phyloP scores from a whole-genome alignment of 208 protist species.

The Histomonas meleagridis region DNA sequence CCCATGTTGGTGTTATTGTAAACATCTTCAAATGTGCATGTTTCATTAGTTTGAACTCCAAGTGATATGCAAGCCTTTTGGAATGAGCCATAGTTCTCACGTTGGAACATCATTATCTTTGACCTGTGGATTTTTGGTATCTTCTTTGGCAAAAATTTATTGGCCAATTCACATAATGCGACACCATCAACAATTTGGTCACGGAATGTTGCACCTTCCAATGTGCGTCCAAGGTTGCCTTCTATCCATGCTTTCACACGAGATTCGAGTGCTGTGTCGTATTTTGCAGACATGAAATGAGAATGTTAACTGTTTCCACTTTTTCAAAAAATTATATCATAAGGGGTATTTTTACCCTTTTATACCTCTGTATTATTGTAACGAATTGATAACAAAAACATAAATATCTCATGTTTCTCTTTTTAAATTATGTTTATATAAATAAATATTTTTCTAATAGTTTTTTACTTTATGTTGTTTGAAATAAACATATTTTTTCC shows the following conservation, averaged over 20 bases:
- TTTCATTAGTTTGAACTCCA: background rate
- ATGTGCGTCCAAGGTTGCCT: background rate
- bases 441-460: no score
- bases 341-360: no score
- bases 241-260: background rate
- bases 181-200: background rate
- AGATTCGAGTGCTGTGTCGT: background rate
- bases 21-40: background rate
- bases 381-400: no score
- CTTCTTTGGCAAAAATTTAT: background rate
- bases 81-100: constrained; percentile 20
- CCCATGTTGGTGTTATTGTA: constrained; percentile 20
- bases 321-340: no score
- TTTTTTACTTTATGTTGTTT: no score
- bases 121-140: background rate
- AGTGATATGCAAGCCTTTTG: background rate
- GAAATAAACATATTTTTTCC: no score
- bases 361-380: no score
- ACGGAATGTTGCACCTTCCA: background rate
- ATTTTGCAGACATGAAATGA: no score
- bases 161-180: background rate
- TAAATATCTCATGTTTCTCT: no score
- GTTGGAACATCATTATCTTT: background rate
- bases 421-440: no score
- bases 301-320: no score